phyloP scores from a whole-genome alignment of 2,329 filamentous ascomycete genomes.

The Dichotomopilus funicola region DNA sequence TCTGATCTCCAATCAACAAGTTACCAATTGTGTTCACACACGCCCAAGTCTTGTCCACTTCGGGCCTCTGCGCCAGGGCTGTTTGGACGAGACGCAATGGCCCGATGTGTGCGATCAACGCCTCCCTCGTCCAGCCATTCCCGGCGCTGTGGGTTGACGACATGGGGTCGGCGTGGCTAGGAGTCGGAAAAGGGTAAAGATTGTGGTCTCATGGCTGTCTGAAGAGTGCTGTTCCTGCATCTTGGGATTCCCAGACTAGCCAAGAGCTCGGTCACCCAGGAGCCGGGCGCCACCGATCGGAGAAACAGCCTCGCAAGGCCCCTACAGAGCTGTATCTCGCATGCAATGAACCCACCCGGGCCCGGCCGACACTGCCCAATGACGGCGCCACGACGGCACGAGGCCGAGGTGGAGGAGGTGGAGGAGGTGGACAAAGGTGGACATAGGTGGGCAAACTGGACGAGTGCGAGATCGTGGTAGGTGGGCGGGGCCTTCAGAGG shows the following conservation, averaged over 20 bases:
- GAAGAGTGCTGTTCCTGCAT: conserved; percentile 5
- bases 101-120: no score
- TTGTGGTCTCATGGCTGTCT: no score
- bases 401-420: not conserved
- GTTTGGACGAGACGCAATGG: no score
- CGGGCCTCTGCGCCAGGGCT: no score
- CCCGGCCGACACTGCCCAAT: conserved; percentile 7
- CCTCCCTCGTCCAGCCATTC: conserved; percentile 12
- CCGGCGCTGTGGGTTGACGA: conserved; percentile 15
- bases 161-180: conserved; percentile 3
- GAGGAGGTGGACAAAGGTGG: no score
- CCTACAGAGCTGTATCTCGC: conserved; percentile 22
- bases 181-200: not conserved
- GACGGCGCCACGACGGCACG: not conserved
- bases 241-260: not conserved
- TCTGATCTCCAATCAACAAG: conserved; percentile 4
- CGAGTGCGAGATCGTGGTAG: no score
- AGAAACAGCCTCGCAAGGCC: conserved; percentile 14
- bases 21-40: not conserved
- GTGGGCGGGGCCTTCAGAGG: not conserved
- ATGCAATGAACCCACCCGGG: conserved; percentile 15
- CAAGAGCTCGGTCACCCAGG: not conserved
- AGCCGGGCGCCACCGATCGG: conserved; percentile 5
- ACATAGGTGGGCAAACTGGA: no score
- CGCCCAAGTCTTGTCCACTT: no score